Base-by-base conservation (phyloP, 495 filamentous ascomycete genomes). In the Aspergillus carlsbadensis region DNA sequence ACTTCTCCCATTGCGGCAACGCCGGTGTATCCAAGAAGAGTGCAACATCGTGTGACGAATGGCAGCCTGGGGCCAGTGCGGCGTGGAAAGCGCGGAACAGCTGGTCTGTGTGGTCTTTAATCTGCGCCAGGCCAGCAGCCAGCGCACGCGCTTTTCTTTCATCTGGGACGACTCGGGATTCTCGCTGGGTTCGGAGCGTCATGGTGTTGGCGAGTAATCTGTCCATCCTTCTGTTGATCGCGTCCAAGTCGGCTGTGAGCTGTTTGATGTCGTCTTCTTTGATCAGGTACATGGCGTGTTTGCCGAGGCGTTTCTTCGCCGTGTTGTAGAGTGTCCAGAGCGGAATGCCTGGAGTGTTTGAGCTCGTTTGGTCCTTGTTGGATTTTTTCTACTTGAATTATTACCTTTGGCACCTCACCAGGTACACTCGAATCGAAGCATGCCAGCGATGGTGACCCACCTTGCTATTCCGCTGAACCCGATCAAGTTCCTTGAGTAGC, bases 51-150 rank as follows among this genome's bases (percentile, higher is more conserved):
- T 48, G 45, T 14, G 45, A 33, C 3, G 15, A 17, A 33, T 48
- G 45, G n/a, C 45, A 48, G 29, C 22, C 26, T 7, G 45, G 45
- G n/a, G 6, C 6, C 13, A 31, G 34, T 17, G 22, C 45, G 4
- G 45, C 8, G 10, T 48, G 45, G 26, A 48, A 48, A 15, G 45
- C 45, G 6, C 20, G 45, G 24, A 48, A 48, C 5, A 48, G 45
- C n/a, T 17, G 22, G n/a, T 48, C 45, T 10, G 45, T 34, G 20
- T 48, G 20, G 6, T 7, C 24, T 34, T 17, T 11, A 17, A 48
- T 48, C 45, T 48, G 45, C 10, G 6, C 34, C 4, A 48, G 15
- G 14, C 31, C 14, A 33, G 24, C n/a, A 7, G 45, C 22, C 14
- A 48, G n/a, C 8, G 45, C 45, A 2, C n/a, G 22, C 8, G 45